Conservation (phyloP, 805 yeast genomes). For the Lipomyces spencermartinsiae region DNA sequence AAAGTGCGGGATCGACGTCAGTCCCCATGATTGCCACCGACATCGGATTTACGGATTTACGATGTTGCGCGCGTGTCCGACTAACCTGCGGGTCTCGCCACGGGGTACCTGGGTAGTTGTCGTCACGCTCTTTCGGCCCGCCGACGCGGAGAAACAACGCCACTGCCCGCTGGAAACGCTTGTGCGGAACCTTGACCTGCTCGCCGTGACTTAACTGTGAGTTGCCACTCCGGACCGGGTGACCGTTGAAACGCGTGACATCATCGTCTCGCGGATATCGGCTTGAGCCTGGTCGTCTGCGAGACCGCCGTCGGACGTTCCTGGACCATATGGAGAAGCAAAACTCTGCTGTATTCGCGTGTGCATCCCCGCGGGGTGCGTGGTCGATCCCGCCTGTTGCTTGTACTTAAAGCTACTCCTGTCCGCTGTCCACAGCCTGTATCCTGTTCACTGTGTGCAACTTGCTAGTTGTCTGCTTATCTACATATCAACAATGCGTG, state of each 20-base stretch:
- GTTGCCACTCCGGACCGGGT: neutral
- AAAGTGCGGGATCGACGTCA: too few species aligned
- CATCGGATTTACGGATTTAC: neutral
- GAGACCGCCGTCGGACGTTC: neutral
- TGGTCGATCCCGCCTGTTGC: neutral
- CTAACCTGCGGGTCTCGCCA: neutral
- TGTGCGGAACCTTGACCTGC: too few species aligned
- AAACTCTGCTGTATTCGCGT: neutral
- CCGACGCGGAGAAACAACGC: too few species aligned
- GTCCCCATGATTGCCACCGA: neutral
- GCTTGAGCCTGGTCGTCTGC: neutral
- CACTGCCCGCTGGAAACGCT: too few species aligned
- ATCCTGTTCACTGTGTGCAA: neutral
- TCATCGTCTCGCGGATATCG: neutral
- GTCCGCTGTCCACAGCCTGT: neutral
- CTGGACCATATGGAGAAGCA: neutral
- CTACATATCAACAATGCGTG: neutral
- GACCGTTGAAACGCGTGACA: neutral
- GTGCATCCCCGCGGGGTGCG: neutral
- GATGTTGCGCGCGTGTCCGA: neutral
- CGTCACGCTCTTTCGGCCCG: too few species aligned
- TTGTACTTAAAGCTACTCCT: neutral
- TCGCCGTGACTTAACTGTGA: too few species aligned
- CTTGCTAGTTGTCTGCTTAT: neutral
- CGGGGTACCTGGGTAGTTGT: too few species aligned